These are phyloP conservation scores for Nothomitra cinnamomea DNA, from an alignment of 2,329 filamentous ascomycete genomes.

Conservation along the genomic window DNA sequence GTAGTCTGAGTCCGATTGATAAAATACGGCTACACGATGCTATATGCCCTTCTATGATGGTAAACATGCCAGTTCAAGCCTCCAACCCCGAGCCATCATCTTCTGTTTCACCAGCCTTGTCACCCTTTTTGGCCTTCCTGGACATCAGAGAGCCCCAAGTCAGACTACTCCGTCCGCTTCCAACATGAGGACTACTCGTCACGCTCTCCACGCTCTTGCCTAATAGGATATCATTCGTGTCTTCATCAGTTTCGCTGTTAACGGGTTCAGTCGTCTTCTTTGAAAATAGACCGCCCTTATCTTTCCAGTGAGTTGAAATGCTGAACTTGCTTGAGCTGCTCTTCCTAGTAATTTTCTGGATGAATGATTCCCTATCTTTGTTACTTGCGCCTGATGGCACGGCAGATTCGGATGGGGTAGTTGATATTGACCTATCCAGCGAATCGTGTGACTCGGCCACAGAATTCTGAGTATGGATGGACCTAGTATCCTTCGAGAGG, in stretches of 20 bases:
- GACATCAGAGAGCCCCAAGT: conserved; percentile 27
- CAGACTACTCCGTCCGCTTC: conserved; percentile 25
- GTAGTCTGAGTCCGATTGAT: too few species aligned
- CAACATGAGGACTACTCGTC: conserved; percentile 23
- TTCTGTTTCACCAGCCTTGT: conserved; percentile 24
- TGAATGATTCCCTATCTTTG: conserved; percentile 39
- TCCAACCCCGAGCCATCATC: conserved; percentile 20
- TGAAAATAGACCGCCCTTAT: conserved; percentile 28
- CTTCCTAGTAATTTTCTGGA: conserved; percentile 35
- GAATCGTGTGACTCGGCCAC: conserved; percentile 44
- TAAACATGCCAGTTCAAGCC: neutral
- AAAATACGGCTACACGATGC: too few species aligned
- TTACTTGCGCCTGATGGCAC: conserved; percentile 23
- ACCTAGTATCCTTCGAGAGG: conserved; percentile 38
- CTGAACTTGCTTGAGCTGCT: conserved; percentile 33
- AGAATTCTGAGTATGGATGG: conserved; percentile 40
- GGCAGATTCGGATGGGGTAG: conserved; percentile 35
- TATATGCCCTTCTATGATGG: neutral
- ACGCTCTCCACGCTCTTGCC: conserved; percentile 27
- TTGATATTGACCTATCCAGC: conserved; percentile 38
- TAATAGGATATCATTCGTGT: conserved; percentile 18
- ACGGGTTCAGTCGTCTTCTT: conserved; percentile 13
- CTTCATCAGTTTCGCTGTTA: conserved; percentile 4
- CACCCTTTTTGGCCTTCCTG: conserved; percentile 27
- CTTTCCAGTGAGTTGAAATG: conserved; percentile 28